Base-by-base conservation (phyloP, 768 basidiomycete genomes). In the Russula sp. region DNA sequence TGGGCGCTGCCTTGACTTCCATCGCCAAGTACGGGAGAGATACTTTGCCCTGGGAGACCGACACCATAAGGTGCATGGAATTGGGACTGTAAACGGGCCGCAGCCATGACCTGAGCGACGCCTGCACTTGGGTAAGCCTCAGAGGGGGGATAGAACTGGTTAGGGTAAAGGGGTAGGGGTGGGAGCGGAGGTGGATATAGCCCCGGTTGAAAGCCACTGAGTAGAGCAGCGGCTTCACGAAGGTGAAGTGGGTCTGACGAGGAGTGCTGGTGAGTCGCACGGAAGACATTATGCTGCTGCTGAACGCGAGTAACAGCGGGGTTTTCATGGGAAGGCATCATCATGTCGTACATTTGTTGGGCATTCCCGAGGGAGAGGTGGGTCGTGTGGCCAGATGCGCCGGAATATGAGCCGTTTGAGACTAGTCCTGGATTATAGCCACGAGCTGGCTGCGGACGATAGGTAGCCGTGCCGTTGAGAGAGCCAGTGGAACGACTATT, bases 301-400 rank as follows among this genome's bases (percentile, higher is more conserved):
- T 91, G 89, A 53, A 89, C 83, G 66, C 88, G 88, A 54, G 83
- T 79, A 60, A 88, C 84, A 36, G 87, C 81, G 39, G 86, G 81
- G 69, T 79, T 83, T 63, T 77, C 78, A 64, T 86, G 70, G 58
- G 80, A 76, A 38, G 78, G 73, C 32, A 75, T 79, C 51, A 83
- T 74, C 81, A 90, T 87, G 69, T 90, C 88, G 68, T 90, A 90
- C 56, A 90, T 68, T 68, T 89, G 88, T 67, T 90, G 88, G 34
- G 87, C 80, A 69, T 81, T 87, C 61, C 85, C 86, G 56, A 90
- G 75, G 11, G 87, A 85, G 58, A 89, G 78, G 65, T 87, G 85
- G 16, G 84, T 76, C n/a, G 83, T 79, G 68, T 87, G 84, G 42
- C 77, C 75, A 45, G 87, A 60, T 75, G 77, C 46, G 8, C 67